Evolutionary conservation across 257 asterid species (phyloP).

Genomic region (Solanum megistacrolobum): DNA sequence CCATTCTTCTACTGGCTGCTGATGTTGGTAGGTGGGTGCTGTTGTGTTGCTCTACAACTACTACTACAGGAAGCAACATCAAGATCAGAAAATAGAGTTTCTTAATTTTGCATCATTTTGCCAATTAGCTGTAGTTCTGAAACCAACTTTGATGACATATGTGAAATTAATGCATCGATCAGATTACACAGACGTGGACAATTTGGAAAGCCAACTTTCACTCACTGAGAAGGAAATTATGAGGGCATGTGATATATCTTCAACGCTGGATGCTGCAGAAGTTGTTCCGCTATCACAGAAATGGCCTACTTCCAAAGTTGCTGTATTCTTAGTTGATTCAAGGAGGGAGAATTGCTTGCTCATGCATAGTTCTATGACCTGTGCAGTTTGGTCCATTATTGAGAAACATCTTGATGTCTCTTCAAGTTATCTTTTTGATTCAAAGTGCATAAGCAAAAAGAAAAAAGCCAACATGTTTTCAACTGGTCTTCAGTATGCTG

Average conservation of each 20-base stretch:
- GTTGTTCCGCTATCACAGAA: not conserved
- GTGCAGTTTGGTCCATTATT: slow-evolving; percentile 14
- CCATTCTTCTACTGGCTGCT: not conserved
- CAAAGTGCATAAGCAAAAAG: not conserved
- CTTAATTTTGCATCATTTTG: slow-evolving; percentile 13
- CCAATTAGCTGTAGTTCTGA: slow-evolving; percentile 14
- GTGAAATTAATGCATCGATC: slow-evolving; percentile 15
- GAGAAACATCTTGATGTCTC: slow-evolving; percentile 11
- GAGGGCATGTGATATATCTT: slow-evolving; percentile 18
- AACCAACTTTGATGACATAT: slow-evolving; percentile 14
- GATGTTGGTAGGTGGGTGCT: slow-evolving; percentile 14
- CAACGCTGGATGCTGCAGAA: slow-evolving; percentile 9
- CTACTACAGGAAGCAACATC: slow-evolving; percentile 15
- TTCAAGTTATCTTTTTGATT: not conserved
- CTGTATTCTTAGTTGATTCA: slow-evolving; percentile 9
- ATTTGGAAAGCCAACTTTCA: slow-evolving; percentile 17
- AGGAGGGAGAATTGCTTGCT: slow-evolving; percentile 13
- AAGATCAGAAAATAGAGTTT: not conserved
- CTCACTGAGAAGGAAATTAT: slow-evolving; percentile 16
- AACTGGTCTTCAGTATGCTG: not conserved
- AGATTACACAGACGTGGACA: slow-evolving; percentile 5
- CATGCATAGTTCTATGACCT: slow-evolving; percentile 3
- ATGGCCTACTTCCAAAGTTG: slow-evolving; percentile 19
- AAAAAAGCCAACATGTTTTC: not conserved
- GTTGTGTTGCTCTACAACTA: slow-evolving; percentile 22